A percentile compares a stretch with the other conserved stretches of the same genome.
These are phyloP conservation scores for Hamigera avellanea DNA, from an alignment of 495 filamentous ascomycete genomes.

Conservation along the genomic window DNA sequence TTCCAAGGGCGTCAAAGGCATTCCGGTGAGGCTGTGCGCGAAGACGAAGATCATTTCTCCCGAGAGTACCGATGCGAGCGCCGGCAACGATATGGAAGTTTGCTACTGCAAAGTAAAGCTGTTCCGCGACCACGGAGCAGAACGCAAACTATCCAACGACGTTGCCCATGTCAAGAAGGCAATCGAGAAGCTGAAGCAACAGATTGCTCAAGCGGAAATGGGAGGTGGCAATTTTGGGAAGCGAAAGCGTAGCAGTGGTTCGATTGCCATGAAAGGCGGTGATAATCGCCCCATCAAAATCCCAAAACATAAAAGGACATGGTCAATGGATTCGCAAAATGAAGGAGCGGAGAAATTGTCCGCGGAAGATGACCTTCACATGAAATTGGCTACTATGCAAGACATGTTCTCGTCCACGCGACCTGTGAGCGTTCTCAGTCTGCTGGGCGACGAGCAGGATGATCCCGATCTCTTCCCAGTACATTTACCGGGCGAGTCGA, in stretches of 20 bases:
- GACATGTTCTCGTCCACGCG: conserved; percentile 95
- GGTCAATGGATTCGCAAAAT: conserved; percentile 88
- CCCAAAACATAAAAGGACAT: conserved; percentile 83
- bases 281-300: conserved; percentile 58
- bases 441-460: conserved; percentile 73
- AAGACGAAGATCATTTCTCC: conserved; percentile 60
- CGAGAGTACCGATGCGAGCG: conserved; percentile 31
- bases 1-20: conserved; percentile 95
- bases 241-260: conserved; percentile 58
- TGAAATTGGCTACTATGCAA: conserved; percentile 71
- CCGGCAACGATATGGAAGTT: conserved; percentile 48
- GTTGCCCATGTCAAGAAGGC: conserved; percentile 86
- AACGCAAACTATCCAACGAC: conserved; percentile 90
- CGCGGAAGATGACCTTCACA: conserved; percentile 78
- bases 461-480: conserved; percentile 87
- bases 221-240: conserved; percentile 85
- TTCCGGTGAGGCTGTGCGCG: conserved; percentile 81
- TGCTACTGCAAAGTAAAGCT: conserved; percentile 94
- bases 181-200: conserved; percentile 88
- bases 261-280: conserved; percentile 34
- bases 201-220: conserved; percentile 76
- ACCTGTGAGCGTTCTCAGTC: conserved; percentile 70
- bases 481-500: conserved; percentile 54
- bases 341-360: conserved; percentile 51
- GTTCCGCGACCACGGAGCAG: conserved; percentile 92